Evolutionary conservation across 768 basidiomycete genomes (phyloP).

Genomic region (Macrolepiota fuliginosa): DNA sequence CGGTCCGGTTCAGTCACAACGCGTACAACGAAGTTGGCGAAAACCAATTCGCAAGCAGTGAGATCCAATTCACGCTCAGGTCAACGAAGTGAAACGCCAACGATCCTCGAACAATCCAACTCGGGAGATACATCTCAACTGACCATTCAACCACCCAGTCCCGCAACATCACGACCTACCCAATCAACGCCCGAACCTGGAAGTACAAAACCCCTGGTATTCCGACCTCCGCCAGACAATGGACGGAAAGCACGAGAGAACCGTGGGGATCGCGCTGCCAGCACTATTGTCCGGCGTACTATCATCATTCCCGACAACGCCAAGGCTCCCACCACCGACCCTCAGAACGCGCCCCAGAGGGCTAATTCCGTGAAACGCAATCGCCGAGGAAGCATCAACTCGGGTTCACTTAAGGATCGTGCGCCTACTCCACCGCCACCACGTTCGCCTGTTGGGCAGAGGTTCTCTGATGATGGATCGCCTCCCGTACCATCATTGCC

Average conservation of each 20-base stretch:
- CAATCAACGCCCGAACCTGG: constrained; percentile 2
- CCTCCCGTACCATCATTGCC: constrained; percentile 72
- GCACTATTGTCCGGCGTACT: constrained; percentile 70
- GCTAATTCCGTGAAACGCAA: constrained; percentile 46
- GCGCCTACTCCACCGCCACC: constrained; percentile 86
- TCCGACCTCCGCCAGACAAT: constrained; percentile 30
- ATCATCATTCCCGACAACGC: constrained; percentile 73
- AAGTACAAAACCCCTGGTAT: constrained; percentile 32
- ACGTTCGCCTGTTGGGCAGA: constrained; percentile 45
- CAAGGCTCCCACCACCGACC: constrained; percentile 46
- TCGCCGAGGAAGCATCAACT: constrained; percentile 58
- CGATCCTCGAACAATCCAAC: constrained; percentile 1
- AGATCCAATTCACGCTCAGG: constrained; percentile 26
- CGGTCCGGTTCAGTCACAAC: constrained; percentile 61
- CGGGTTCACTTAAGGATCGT: constrained; percentile 75
- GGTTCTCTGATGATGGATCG: constrained; percentile 65
- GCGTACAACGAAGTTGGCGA: constrained; percentile 42
- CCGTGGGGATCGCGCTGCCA: constrained; percentile 22
- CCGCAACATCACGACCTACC: constrained; percentile 1
- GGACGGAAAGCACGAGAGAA: constrained; percentile 20
- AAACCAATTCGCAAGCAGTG: constrained; percentile 37
- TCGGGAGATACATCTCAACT: constrained; percentile 10
- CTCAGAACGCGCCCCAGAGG: constrained; percentile 39
- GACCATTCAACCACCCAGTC: constrained; percentile 6
- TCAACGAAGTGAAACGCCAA: constrained; percentile 5